Conservation (phyloP, 345 rosid species). For the Microcos paniculata region DNA sequence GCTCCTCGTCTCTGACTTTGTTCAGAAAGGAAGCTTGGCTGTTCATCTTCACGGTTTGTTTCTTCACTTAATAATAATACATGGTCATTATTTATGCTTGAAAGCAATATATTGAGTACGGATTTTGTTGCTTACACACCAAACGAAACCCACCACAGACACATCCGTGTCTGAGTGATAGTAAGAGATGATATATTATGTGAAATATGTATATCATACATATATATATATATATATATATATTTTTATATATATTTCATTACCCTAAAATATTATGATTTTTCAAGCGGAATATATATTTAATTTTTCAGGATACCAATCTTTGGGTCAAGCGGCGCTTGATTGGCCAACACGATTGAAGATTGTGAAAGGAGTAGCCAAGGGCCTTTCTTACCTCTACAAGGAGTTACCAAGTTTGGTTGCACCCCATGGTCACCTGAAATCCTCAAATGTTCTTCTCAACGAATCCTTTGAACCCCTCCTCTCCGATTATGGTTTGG, state of each 20-base stretch:
- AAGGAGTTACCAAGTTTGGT: conserved; percentile 67
- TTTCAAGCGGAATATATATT: too few species aligned
- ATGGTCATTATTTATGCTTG: too few species aligned
- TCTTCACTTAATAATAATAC: too few species aligned
- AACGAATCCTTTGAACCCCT: conserved; percentile 52
- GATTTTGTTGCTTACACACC: too few species aligned
- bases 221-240: too few species aligned
- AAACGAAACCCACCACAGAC: too few species aligned
- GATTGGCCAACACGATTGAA: conserved; percentile 75
- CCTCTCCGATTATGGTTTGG: conserved; percentile 67
- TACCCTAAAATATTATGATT: too few species aligned
- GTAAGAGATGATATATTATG: too few species aligned
- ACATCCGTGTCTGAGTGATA: too few species aligned
- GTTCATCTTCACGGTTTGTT: conserved; percentile 76
- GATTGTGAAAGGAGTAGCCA: conserved; percentile 70
- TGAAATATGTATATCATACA: too few species aligned
- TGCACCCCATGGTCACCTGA: conserved; percentile 88
- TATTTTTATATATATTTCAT: too few species aligned
- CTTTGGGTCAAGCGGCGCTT: conserved; percentile 49
- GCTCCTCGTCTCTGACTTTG: conserved; percentile 60
- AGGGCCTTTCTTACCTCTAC: conserved; percentile 63
- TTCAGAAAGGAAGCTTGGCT: conserved; percentile 73
- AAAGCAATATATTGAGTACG: too few species aligned
- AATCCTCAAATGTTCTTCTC: conserved; percentile 82
- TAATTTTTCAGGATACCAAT: conserved; percentile 43